Evolutionary conservation across 495 filamentous ascomycete genomes (phyloP).

Genomic region (Penicillium dipodomyicola): DNA sequence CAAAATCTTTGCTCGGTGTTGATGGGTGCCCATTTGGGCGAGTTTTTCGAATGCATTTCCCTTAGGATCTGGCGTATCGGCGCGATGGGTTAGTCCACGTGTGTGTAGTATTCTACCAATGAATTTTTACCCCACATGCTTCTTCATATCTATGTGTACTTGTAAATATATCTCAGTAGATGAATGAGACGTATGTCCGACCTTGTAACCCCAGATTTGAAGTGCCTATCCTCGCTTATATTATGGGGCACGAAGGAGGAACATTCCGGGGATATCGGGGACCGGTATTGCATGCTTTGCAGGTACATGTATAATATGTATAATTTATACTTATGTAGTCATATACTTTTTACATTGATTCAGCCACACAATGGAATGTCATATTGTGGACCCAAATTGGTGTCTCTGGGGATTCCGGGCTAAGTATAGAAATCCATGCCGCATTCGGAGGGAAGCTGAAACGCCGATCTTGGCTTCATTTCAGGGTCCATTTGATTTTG

Average conservation of each 20-base stretch:
- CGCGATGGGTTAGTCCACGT: slow-evolving; percentile 7
- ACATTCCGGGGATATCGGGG: background rate
- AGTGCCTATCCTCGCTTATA: background rate
- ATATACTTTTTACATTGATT: background rate
- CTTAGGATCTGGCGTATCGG: slow-evolving; percentile 15
- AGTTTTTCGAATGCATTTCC: slow-evolving; percentile 5
- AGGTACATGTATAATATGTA: background rate
- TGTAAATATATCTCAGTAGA: background rate
- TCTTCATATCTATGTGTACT: background rate
- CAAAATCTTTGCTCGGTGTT: slow-evolving; percentile 20
- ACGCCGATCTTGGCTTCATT: slow-evolving; percentile 11
- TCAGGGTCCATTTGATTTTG: slow-evolving; percentile 8
- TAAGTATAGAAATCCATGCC: slow-evolving; percentile 11
- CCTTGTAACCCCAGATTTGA: background rate
- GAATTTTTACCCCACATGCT: background rate
- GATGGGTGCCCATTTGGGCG: slow-evolving; percentile 8
- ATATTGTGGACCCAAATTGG: background rate
- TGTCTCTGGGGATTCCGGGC: slow-evolving; percentile 5
- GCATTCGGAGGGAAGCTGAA: slow-evolving; percentile 13
- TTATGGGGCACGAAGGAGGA: background rate
- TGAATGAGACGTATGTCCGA: background rate
- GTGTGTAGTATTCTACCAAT: slow-evolving; percentile 3
- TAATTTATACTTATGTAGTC: background rate
- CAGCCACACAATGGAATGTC: background rate
- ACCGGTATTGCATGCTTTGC: background rate